These are phyloP conservation scores for Termitomyces sp. DNA, from an alignment of 768 basidiomycete species.

Conservation along the genomic window DNA sequence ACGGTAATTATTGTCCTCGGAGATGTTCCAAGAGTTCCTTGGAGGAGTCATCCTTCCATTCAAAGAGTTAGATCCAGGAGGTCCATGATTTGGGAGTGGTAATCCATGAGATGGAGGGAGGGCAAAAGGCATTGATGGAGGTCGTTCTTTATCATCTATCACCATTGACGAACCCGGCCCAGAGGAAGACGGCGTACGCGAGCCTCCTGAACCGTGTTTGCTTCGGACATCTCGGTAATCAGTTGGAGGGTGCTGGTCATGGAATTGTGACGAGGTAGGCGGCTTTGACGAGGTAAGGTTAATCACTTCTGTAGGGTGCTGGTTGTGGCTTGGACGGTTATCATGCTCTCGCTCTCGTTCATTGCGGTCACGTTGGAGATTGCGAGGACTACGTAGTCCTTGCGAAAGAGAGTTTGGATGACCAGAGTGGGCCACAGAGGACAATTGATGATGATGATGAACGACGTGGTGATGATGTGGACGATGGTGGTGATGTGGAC, in stretches of 20 bases:
- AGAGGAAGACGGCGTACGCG: conserved; percentile 4
- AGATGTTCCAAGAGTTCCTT: conserved; percentile 25
- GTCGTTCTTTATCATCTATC: conserved; percentile 47
- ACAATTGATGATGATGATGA: conserved; percentile 30
- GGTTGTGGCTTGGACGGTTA: conserved; percentile 25
- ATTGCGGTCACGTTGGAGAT: conserved; percentile 13
- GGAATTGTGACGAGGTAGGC: conserved; percentile 21
- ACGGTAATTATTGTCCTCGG: conserved; percentile 25
- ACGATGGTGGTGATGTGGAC: conserved; percentile 40
- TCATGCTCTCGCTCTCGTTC: conserved; percentile 26
- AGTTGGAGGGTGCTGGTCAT: conserved; percentile 20
- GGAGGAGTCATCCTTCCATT: conserved; percentile 26
- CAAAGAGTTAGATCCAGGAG: conserved; percentile 10
- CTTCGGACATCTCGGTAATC: conserved; percentile 24
- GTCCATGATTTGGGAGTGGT: conserved; percentile 13
- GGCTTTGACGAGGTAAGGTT: conserved; percentile 36
- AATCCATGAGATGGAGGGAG: conserved; percentile 27
- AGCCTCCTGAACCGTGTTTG: conserved; percentile 24
- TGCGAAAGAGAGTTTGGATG: conserved; percentile 27
- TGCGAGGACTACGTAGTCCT: conserved; percentile 14
- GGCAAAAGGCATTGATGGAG: conserved; percentile 47
- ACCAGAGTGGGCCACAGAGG: conserved; percentile 13
- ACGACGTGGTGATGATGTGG: conserved; percentile 51
- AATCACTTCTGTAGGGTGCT: conserved; percentile 47
- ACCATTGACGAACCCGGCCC: conserved; percentile 18